Conservation (phyloP, 345 rosid genomes). For the Lepidium aucheri region DNA sequence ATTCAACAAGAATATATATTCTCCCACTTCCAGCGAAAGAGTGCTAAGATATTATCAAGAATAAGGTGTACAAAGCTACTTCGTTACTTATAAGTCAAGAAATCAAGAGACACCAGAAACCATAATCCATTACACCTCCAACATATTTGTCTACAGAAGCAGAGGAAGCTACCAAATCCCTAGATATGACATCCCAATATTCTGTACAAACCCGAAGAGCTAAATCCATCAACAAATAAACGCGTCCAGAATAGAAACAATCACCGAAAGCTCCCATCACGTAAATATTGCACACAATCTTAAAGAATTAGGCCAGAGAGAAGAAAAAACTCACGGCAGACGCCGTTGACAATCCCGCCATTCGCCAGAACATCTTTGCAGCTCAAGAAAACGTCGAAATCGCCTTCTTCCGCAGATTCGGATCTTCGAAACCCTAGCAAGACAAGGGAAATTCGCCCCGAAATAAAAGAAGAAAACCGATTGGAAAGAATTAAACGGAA, state of each 20-base stretch:
- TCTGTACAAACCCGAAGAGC: neutral
- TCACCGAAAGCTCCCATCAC: neutral
- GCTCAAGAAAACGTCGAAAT: conserved; percentile 14
- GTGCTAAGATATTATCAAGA: neutral
- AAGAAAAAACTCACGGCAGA: conserved; percentile 63
- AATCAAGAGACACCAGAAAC: neutral
- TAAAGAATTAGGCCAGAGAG: neutral
- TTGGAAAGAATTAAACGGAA: neutral
- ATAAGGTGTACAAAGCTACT: neutral
- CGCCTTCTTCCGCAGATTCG: conserved; percentile 26
- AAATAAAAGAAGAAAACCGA: neutral
- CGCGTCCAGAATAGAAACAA: neutral
- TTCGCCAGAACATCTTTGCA: conserved; percentile 87
- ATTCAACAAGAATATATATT: neutral
- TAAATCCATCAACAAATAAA: neutral
- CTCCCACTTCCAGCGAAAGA: conserved; percentile 1
- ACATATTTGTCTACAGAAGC: conserved; percentile 3
- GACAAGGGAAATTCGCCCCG: neutral
- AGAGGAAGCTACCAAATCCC: conserved; percentile 3
- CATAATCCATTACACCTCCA: neutral
- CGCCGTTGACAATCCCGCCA: conserved; percentile 86
- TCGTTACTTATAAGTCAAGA: conserved; percentile 3
- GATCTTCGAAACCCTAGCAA: conserved; percentile 44
- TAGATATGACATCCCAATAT: neutral
- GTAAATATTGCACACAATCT: neutral